Base-by-base conservation (phyloP, 2,329 filamentous ascomycete genomes). In the Fusarium anthophilum region DNA sequence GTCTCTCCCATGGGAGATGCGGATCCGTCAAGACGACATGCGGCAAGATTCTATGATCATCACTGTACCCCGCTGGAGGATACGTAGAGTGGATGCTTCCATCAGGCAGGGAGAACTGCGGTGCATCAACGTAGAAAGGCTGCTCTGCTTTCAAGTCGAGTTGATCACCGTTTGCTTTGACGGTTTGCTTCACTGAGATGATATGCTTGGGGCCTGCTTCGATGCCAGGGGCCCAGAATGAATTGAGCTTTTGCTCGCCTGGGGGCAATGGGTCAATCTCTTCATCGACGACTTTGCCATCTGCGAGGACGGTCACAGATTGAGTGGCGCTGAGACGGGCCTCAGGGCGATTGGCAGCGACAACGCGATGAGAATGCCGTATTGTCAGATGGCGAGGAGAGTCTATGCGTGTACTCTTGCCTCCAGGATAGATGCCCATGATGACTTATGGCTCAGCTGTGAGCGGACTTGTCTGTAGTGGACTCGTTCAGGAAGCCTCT, bases 11-110 rank as follows among this genome's bases (percentile, higher is more conserved):
- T 0, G 85, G 85, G 4, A 86, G 68, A 61, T 82, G 79, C 0
- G 84, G 82, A 66, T 87, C 84, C 3, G 72, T 83, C 26, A 87
- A 77, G 9, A 87, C 83, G 1, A 87, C 71, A 70, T 87, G 85
- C 3, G 86, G 86, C 7, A 87, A 70, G 3, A 83, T 80, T 1
- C 75, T 41, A 9, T 62, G 64, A 3, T 78, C 65, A n/a, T 82
- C 85, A 1, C 67, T 45, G 56, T 85, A 79, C 2, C 84, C 85
- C 2, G 75, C 54, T 1, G 84, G 82, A 0, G 86, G 86, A 69
- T 85, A 86, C 0, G 76, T 58, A 0, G 80, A 83, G 74, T 86
- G 67, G 7, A 87, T 69, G 2, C 57, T 61, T 1, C 78, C 79
- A 4, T 79, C 77, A 0, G 80, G 81, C 4, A 86, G 67, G 0